phyloP scores from a whole-genome alignment of 805 yeast genomes.

The Saccharomycopsis sp. region DNA sequence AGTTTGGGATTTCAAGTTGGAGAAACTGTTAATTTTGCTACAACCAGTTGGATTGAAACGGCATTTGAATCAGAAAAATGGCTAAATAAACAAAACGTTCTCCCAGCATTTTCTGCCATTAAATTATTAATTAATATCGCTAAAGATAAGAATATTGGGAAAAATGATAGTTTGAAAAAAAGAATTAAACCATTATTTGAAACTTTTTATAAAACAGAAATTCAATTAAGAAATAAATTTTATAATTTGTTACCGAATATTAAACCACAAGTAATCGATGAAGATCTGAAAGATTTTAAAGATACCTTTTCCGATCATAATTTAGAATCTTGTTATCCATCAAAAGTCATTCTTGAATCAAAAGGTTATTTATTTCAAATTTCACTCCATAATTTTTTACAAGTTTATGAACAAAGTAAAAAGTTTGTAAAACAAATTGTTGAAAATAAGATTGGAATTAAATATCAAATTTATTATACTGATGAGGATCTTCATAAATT shows the following conservation, averaged over 20 bases:
- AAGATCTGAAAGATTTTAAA: slow-evolving; percentile 28
- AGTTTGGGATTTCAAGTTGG: slow-evolving; percentile 47
- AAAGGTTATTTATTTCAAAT: slow-evolving; percentile 24
- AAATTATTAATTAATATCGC: slow-evolving; percentile 39
- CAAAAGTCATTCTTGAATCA: slow-evolving; percentile 35
- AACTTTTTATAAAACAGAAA: slow-evolving; percentile 31
- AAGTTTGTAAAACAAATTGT: slow-evolving; percentile 17
- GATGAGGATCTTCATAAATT: slow-evolving; percentile 41
- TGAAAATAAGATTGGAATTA: slow-evolving; percentile 23
- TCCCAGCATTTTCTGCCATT: slow-evolving; percentile 44
- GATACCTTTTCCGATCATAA: slow-evolving; percentile 40
- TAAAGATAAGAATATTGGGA: slow-evolving; percentile 27
- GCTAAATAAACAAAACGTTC: slow-evolving; percentile 34
- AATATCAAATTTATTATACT: slow-evolving; percentile 36
- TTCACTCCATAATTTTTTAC: slow-evolving; percentile 26
- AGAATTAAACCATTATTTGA: slow-evolving; percentile 28
- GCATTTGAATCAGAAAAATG: slow-evolving; percentile 41
- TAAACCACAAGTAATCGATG: slow-evolving; percentile 20
- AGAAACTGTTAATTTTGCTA: slow-evolving; percentile 49
- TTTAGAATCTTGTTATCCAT: slow-evolving; percentile 40
- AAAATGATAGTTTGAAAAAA: slow-evolving; percentile 28
- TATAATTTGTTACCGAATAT: slow-evolving; percentile 24
- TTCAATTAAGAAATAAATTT: slow-evolving; percentile 31
- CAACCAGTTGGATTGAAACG: slow-evolving; percentile 42
- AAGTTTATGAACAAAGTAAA: slow-evolving; percentile 15